Evolutionary conservation across 1,139 yeast species (phyloP), one percentile per base, ranked within the genome.

Genomic region (Yamadazyma atlantica): DNA sequence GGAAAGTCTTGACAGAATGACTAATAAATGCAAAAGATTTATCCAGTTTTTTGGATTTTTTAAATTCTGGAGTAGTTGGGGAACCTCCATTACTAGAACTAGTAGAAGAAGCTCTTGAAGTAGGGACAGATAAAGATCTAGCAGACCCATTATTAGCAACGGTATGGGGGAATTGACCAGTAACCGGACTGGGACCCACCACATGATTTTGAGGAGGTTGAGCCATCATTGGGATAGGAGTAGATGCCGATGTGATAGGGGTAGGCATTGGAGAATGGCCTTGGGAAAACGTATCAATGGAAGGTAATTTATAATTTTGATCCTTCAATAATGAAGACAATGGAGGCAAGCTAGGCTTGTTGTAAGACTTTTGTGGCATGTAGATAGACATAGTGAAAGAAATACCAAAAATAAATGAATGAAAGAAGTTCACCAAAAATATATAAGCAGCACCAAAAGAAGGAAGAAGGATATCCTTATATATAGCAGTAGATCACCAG

Each of bases 1-100:
- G 94, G 57, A 80, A 89, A 0, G 96, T 86, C 18, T 87, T 80
- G 23, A 90, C 95, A 2, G 95, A 85, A 61, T 88, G 97, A 18
- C 95, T 82, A 47, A 90, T 90, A 60, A 90, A 90, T 27, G 97
- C 96, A 66, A 83, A 87, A 5, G 85, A 68, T 50, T 74, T 74
- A 5, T 49, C 52, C 22, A 36, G 39, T 33, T 42, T 47, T 29
- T 32, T 39, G 19, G 15, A n/a, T 17, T 29, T 18, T 13, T 30
- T 30, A 10, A 19, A 30, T 34, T 40, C 32, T 38, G 34, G 54
- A 37, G 29, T 45, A 53, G 33, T 29, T 33, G 46, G 43, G 17
- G 33, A 35, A 4, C 17, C 15, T 19, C 17, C 16, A 9, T 8
- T n/a, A 12, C 16, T 30, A 6, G 33, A 30, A 15, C 11, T 13